A percentile compares a stretch with the other conserved stretches of the same genome.
Evolutionary conservation across 2,329 filamentous ascomycete genomes (phyloP).

Genomic region (Ascochyta koolunga): DNA sequence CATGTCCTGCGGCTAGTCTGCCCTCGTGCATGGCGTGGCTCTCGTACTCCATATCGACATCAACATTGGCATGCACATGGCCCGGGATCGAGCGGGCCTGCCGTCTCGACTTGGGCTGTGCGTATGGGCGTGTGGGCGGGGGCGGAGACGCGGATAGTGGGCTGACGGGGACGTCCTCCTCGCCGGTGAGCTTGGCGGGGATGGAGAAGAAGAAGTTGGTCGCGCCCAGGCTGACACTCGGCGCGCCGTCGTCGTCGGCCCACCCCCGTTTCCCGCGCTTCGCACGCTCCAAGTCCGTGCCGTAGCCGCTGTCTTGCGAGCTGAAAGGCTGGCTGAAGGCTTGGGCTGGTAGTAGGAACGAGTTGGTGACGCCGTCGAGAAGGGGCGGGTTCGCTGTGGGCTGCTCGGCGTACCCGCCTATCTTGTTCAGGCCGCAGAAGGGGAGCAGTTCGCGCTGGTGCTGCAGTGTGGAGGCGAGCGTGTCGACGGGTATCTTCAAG

Average conservation of each 20-base stretch:
- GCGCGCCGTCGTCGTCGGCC: slow-evolving; percentile 45
- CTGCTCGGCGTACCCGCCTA: slow-evolving; percentile 71
- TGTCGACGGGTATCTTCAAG: slow-evolving; percentile 10
- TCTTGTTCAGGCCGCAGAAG: slow-evolving; percentile 80
- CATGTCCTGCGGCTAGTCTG: slow-evolving; percentile 43
- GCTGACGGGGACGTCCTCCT: slow-evolving; percentile 46
- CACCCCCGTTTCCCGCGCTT: slow-evolving; percentile 51
- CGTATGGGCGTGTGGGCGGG: slow-evolving; percentile 32
- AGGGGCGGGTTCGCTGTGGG: slow-evolving; percentile 49
- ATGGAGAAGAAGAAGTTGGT: slow-evolving; percentile 35
- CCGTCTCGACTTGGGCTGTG: slow-evolving; percentile 36
- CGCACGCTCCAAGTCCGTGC: slow-evolving; percentile 29
- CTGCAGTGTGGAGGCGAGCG: slow-evolving; percentile 20
- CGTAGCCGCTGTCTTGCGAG: slow-evolving; percentile 38
- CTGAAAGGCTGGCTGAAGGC: slow-evolving; percentile 42
- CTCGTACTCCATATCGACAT: slow-evolving; percentile 32
- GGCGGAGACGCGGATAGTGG: slow-evolving; percentile 41
- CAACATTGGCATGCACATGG: slow-evolving; percentile 19
- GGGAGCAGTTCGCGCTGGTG: slow-evolving; percentile 70
- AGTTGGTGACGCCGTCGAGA: slow-evolving; percentile 42
- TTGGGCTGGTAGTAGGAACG: slow-evolving; percentile 42
- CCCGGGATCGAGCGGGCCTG: slow-evolving; percentile 16
- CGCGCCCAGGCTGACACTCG: slow-evolving; percentile 20
- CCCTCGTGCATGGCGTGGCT: slow-evolving; percentile 40
- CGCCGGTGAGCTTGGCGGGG: slow-evolving; percentile 23